Base-by-base conservation (phyloP, 2,329 filamentous ascomycete genomes). In the Aspergillus novoparasiticus region DNA sequence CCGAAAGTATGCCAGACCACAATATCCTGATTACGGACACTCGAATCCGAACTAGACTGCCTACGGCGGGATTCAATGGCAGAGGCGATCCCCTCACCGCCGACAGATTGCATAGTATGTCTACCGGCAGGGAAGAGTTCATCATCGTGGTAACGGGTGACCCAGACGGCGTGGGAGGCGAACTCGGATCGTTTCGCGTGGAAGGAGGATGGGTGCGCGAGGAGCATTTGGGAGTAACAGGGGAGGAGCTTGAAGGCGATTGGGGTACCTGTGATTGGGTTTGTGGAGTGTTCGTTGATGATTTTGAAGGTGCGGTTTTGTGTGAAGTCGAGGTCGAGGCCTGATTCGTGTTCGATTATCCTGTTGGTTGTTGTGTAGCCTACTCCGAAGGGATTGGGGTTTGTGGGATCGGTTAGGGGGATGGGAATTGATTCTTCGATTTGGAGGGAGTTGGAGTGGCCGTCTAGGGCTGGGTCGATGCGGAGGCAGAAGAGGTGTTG, bases 391-490 rank as follows among this genome's bases (percentile, higher is more conserved):
- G 84, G 85, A 69, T 87, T 88, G 71, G 67, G 63, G 16, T 71
- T 21, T 32, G 16, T 19, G 11, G 45, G 71, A 16, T 78, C 71
- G 36, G 81, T 75, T 26, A 86, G 76, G 2, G 86, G 84, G 81
- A 89, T 85, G 0, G 87, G 70, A 64, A 85, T 80, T 0, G 84
- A 83, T 68, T 87, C 85, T 57, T 84, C 81, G 66, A 88, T 80
- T 46, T 83, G 77, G 21, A 86, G 72, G 1, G 80, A 76, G 71
- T 86, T 86, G 14, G 28, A 11, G 23, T 58, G 66, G 4, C 80
- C 79, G 53, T 79, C 80, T 14, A 82, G 70, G 1, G 76, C 73
- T 6, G 80, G 78, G 59, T 82, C 80, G 4, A 82, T 79, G n/a
- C 80, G 77, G 8, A 82, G 68, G 39, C 70, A 77, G 66, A 82